A percentile compares a stretch with the other conserved stretches of the same genome.
phyloP scores from a whole-genome alignment of 192 early-diverging fungal species.

The Diversispora eburnea region DNA sequence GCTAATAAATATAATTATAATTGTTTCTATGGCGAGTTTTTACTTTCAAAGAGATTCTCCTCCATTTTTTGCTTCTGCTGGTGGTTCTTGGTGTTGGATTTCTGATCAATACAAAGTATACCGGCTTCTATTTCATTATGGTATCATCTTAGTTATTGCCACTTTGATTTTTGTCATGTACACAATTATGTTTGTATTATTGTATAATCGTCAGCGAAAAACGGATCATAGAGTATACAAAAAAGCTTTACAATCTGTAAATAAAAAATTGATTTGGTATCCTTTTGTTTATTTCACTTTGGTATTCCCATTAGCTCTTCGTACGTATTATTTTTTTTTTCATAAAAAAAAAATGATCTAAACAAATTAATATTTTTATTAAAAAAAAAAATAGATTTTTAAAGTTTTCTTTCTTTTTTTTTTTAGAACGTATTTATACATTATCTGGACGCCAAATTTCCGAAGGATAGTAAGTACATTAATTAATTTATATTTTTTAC shows the following conservation, averaged over 20 bases:
- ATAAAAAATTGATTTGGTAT: slow-evolving; percentile 24
- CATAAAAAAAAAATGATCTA: too few relatives aligned
- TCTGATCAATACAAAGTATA: neutral
- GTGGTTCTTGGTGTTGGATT: slow-evolving; percentile 29
- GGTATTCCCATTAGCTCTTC: slow-evolving; percentile 18
- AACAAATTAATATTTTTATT: too few relatives aligned
- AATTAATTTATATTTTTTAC: too few relatives aligned
- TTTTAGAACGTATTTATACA: too few relatives aligned
- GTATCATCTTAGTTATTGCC: slow-evolving; percentile 3
- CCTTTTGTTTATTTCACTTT: slow-evolving; percentile 16
- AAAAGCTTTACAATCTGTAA: slow-evolving; percentile 13
- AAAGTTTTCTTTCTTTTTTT: too few relatives aligned
- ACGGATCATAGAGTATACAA: neutral
- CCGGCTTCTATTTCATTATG: slow-evolving; percentile 23
- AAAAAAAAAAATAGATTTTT: too few relatives aligned
- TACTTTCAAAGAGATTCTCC: neutral
- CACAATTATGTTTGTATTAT: neutral
- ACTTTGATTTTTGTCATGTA: neutral
- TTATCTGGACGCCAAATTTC: too few relatives aligned
- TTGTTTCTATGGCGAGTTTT: neutral
- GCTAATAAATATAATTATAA: neutral
- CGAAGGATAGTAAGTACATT: too few relatives aligned
- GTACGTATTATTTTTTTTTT: slow-evolving; percentile 10
- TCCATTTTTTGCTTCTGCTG: slow-evolving; percentile 12
- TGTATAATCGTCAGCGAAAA: slow-evolving; percentile 11